These are phyloP conservation scores for Boechera divaricarpa DNA, from an alignment of 345 rosid species.

Conservation along the genomic window DNA sequence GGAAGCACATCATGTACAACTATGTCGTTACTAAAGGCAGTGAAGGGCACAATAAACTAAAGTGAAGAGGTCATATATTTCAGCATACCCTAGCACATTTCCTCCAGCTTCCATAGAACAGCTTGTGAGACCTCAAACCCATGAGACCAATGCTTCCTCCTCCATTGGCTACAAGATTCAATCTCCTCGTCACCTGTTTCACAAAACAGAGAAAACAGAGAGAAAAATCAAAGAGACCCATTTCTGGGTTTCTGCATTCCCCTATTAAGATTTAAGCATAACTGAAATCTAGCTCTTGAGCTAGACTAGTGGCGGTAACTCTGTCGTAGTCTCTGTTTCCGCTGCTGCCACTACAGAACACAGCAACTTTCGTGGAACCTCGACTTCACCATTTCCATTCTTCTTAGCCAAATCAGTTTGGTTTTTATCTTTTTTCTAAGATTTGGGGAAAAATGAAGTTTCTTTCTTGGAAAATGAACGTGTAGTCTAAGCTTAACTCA, in stretches of 20 bases:
- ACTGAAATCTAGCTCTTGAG: slow-evolving; percentile 71
- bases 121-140: slow-evolving; percentile 92
- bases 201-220: not conserved
- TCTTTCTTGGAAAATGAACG: slow-evolving; percentile 31
- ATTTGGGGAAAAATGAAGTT: not conserved
- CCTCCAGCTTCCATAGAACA: slow-evolving; percentile 83
- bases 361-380: slow-evolving; percentile 84
- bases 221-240: slow-evolving; percentile 14
- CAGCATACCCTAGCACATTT: slow-evolving; percentile 78
- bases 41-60: not conserved
- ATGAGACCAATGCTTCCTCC: slow-evolving; percentile 96
- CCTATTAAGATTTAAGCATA: not conserved
- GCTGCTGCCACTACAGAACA: slow-evolving; percentile 82
- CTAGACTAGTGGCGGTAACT: slow-evolving; percentile 81
- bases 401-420: slow-evolving; percentile 20
- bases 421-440: not conserved
- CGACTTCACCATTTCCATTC: slow-evolving; percentile 48
- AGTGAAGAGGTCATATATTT: slow-evolving; percentile 7
- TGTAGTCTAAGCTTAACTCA: slow-evolving; percentile 42
- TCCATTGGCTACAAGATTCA: slow-evolving; percentile 92
- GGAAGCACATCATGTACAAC: slow-evolving; percentile 31
- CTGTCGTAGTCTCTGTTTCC: slow-evolving; percentile 80
- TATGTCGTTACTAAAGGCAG: not conserved
- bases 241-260: slow-evolving; percentile 17
- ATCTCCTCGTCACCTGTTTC: slow-evolving; percentile 64